Conservation (phyloP, 2,329 filamentous ascomycete species). For the Ceratocystis huliohia region DNA sequence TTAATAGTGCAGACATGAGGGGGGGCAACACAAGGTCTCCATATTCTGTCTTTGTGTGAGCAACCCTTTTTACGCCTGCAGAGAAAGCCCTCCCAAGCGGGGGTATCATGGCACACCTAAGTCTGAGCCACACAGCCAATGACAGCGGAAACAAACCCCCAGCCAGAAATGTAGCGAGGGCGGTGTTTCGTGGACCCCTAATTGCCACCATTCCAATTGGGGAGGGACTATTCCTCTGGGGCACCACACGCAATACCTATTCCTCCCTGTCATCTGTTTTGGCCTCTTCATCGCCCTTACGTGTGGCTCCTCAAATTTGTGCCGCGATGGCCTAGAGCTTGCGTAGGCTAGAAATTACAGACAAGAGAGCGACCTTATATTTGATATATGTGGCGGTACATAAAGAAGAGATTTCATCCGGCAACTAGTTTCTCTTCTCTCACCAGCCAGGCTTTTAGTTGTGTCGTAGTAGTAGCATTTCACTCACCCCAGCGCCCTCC, state of each 20-base stretch:
- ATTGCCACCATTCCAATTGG: neutral
- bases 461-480: no score
- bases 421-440: no score
- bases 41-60: neutral
- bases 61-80: neutral
- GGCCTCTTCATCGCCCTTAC: no score
- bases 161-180: neutral
- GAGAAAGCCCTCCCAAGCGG: neutral
- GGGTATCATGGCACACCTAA: neutral
- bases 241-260: neutral
- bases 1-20: neutral
- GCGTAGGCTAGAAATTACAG: no score
- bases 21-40: neutral
- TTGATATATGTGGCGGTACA: no score
- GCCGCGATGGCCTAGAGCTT: no score
- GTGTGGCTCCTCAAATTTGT: no score
- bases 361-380: no score
- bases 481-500: neutral
- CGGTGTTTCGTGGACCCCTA: neutral
- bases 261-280: no score
- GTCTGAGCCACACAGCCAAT: neutral
- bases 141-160: neutral
- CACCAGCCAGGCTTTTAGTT: neutral
- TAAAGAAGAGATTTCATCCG: no score
- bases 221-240: neutral